Conservation (phyloP, 2,329 filamentous ascomycete genomes). For the Ampelomyces quisqualis region DNA sequence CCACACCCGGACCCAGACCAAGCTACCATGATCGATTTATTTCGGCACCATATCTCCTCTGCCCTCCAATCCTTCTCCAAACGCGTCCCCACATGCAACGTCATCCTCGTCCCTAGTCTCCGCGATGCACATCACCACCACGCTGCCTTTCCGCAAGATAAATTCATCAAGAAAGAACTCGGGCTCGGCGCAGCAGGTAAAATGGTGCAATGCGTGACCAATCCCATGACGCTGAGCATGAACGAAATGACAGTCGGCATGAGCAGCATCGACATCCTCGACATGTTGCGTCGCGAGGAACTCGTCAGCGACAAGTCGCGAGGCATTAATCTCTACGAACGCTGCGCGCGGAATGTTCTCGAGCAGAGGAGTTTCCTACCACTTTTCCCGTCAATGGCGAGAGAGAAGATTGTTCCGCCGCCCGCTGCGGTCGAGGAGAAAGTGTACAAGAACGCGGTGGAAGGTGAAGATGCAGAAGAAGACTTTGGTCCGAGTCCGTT, state of each 20-base stretch:
- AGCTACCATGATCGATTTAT: constrained; percentile 77
- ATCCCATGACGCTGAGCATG: constrained; percentile 83
- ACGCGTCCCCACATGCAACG: constrained; percentile 73
- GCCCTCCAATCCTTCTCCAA: constrained; percentile 69
- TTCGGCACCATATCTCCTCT: constrained; percentile 75
- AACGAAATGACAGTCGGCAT: constrained; percentile 85
- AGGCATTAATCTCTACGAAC: constrained; percentile 64
- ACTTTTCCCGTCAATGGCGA: constrained; percentile 76
- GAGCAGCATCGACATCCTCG: constrained; percentile 80
- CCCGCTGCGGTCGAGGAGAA: constrained; percentile 40
- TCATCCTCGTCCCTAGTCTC: constrained; percentile 79
- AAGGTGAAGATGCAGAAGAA: constrained; percentile 57
- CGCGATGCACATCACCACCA: constrained; percentile 80
- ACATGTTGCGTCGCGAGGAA: constrained; percentile 77
- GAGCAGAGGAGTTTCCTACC: constrained; percentile 92
- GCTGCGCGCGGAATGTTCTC: constrained; percentile 75
- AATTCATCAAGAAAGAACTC: constrained; percentile 67
- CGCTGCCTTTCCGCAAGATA: constrained; percentile 81
- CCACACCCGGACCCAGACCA: constrained; percentile 61
- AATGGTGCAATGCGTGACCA: constrained; percentile 74
- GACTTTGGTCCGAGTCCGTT: constrained; percentile 49
- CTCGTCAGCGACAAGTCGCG: constrained; percentile 57
- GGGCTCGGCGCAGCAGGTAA: constrained; percentile 65
- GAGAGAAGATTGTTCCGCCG: constrained; percentile 60
- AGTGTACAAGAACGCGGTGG: constrained; percentile 56